These are phyloP conservation scores for Fusarium pseudonygamai DNA, from an alignment of 2,329 filamentous ascomycete genomes.

Conservation along the genomic window DNA sequence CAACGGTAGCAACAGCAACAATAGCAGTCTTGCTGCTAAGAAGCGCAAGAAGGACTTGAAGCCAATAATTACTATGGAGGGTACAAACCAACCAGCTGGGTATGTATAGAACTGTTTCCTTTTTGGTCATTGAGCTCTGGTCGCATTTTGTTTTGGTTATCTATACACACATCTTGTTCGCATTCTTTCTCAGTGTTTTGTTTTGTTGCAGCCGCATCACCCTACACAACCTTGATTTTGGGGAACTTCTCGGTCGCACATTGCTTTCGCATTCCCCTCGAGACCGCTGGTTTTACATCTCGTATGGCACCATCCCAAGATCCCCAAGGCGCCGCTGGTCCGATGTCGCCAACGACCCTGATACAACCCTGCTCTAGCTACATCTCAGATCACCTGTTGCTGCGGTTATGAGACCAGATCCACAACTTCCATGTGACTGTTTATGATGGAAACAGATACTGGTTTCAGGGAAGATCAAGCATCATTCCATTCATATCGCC, in stretches of 20 bases:
- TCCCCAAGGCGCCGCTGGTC: background rate
- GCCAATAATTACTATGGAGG: slow-evolving; percentile 79
- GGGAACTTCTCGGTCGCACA: background rate
- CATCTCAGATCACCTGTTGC: background rate
- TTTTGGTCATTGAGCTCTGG: background rate
- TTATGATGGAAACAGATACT: background rate
- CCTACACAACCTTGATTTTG: background rate
- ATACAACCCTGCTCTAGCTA: slow-evolving; percentile 3
- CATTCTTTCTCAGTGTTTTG: background rate
- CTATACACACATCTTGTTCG: background rate
- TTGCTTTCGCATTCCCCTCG: background rate
- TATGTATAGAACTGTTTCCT: slow-evolving; percentile 45
- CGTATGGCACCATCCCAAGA: background rate
- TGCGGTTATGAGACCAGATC: background rate
- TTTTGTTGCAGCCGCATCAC: background rate
- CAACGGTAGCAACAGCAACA: slow-evolving; percentile 44
- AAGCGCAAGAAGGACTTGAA: slow-evolving; percentile 82
- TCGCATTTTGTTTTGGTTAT: background rate
- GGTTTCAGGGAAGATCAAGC: slow-evolving; percentile 19
- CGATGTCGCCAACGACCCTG: slow-evolving; percentile 1
- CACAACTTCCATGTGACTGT: background rate
- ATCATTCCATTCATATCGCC: slow-evolving; percentile 11
- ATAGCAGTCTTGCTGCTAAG: slow-evolving; percentile 56
- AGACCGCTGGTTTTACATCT: background rate
- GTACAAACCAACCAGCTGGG: slow-evolving; percentile 49